Conservation (phyloP, 1,139 yeast genomes). For the Saccharomyces hybrid region DNA sequence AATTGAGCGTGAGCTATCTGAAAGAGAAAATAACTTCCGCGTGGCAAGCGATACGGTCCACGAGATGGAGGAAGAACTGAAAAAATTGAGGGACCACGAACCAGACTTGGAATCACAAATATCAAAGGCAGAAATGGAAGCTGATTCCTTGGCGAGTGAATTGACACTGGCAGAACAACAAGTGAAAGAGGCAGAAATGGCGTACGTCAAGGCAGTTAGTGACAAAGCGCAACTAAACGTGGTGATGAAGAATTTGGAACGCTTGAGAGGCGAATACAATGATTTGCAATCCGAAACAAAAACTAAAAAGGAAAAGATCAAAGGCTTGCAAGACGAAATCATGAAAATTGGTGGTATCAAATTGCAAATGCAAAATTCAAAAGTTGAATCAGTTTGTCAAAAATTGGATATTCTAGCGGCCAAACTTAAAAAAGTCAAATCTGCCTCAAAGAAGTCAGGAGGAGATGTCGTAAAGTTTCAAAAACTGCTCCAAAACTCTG, state of each 20-base stretch:
- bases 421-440: constrained; percentile 53
- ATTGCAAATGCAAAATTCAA: constrained; percentile 70
- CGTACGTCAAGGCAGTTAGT: constrained; percentile 12
- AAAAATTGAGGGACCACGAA: constrained; percentile 50
- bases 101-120: constrained; percentile 66
- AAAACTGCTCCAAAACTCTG: constrained; percentile 52
- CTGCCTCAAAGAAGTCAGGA: constrained; percentile 56
- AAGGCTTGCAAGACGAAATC: constrained; percentile 61
- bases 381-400: constrained; percentile 69
- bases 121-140: constrained; percentile 56
- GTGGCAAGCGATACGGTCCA: constrained; percentile 45
- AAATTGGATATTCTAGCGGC: constrained; percentile 56
- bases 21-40: constrained; percentile 51
- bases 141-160: constrained; percentile 42
- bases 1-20: constrained; percentile 46
- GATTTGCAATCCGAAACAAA: constrained; percentile 48
- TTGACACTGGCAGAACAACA: constrained; percentile 28
- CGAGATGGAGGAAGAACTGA: constrained; percentile 54
- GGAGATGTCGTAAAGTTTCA: constrained; percentile 56
- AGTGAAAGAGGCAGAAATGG: constrained; percentile 12
- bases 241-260: constrained; percentile 32
- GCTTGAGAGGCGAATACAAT: constrained; percentile 22
- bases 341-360: constrained; percentile 91
- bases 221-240: constrained; percentile 35
- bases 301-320: constrained; percentile 52